phyloP scores from a whole-genome alignment of 73 alveolate species.

The Paramecium sonneborni region DNA sequence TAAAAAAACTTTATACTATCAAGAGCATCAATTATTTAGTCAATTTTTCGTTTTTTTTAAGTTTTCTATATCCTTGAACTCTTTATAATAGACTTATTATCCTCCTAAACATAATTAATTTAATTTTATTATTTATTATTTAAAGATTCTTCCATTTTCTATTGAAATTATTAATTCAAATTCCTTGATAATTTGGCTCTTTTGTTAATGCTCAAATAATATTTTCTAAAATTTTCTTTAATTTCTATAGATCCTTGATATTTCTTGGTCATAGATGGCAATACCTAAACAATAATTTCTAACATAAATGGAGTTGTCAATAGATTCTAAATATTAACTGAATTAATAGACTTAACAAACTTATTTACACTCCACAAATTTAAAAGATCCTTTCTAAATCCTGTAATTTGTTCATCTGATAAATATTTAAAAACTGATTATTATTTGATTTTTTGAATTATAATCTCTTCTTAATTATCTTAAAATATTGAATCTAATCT shows the following conservation, averaged over 20 bases:
- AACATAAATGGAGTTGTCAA: not conserved
- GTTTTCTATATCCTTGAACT: too few species aligned
- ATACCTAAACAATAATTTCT: not conserved
- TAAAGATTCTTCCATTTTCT: too few species aligned
- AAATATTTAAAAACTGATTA: not conserved
- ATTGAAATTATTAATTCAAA: too few species aligned
- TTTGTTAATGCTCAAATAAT: not conserved
- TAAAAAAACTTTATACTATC: too few species aligned
- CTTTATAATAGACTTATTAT: too few species aligned
- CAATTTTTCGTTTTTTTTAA: too few species aligned
- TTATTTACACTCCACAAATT: not conserved
- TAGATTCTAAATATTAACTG: not conserved
- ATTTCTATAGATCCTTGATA: not conserved
- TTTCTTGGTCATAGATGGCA: not conserved
- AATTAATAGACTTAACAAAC: not conserved
- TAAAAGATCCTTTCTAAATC: not conserved
- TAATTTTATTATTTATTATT: too few species aligned
- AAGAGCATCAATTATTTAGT: too few species aligned
- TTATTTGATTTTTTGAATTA: too few species aligned
- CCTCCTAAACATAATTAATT: not conserved
- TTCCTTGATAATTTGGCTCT: not conserved
- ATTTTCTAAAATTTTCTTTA: not conserved
- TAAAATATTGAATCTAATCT: too few species aligned
- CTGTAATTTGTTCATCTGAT: not conserved
- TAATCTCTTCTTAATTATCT: not conserved